Evolutionary conservation across 108 stramenopile species (phyloP).

Genomic region (Skeletonema menzelii): DNA sequence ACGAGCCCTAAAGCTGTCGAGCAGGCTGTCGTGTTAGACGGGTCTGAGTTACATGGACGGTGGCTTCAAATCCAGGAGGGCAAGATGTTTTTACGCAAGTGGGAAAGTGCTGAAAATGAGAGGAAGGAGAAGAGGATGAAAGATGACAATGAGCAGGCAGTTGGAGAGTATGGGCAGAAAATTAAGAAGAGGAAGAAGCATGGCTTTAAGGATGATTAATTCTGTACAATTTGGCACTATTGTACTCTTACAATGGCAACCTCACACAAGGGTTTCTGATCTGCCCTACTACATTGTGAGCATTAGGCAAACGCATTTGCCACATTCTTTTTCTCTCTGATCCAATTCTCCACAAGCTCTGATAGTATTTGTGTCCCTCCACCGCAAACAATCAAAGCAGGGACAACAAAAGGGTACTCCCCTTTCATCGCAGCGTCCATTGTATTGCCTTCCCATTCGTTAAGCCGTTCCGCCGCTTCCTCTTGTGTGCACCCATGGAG

Average conservation of each 20-base stretch:
- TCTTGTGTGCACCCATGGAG: slow-evolving; percentile 13
- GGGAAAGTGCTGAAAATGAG: slow-evolving; percentile 42
- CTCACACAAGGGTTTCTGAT: no score
- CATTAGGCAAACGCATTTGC: slow-evolving; percentile 17
- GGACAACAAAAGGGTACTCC: slow-evolving; percentile 17
- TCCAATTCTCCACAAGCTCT: slow-evolving; percentile 19
- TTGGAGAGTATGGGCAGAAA: slow-evolving; percentile 42
- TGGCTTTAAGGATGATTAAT: slow-evolving; percentile 21
- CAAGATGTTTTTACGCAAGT: slow-evolving; percentile 61
- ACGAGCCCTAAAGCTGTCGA: slow-evolving; percentile 65
- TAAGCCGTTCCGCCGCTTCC: slow-evolving; percentile 4
- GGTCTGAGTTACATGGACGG: slow-evolving; percentile 53
- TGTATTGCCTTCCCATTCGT: slow-evolving; percentile 2
- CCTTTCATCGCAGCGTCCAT: slow-evolving; percentile 18
- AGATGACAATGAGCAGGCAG: background rate
- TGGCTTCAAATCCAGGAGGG: slow-evolving; percentile 65
- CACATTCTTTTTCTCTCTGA: slow-evolving; percentile 14
- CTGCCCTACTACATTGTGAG: no score
- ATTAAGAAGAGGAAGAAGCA: slow-evolving; percentile 38
- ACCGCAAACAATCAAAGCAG: slow-evolving; percentile 17
- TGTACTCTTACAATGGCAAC: background rate
- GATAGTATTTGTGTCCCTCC: slow-evolving; percentile 25
- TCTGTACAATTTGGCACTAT: background rate
- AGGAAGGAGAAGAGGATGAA: slow-evolving; percentile 6
- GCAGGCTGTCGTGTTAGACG: slow-evolving; percentile 50